A percentile compares a stretch with the other conserved stretches of the same genome.
These are phyloP conservation scores for Truncatella angustata DNA, from an alignment of 2,329 filamentous ascomycete species.

Conservation along the genomic window DNA sequence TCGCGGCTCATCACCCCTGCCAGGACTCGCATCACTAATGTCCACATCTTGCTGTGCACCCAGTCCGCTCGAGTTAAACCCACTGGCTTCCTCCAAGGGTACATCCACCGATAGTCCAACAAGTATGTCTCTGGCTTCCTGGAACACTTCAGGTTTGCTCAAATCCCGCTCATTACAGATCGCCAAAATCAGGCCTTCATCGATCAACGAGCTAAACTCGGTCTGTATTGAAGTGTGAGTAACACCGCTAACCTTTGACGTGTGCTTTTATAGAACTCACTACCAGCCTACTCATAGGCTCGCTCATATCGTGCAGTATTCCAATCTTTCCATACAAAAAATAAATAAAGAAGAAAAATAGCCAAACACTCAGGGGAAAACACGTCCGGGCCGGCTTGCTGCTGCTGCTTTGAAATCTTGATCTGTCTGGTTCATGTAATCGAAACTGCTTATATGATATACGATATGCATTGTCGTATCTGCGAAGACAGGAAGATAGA, in stretches of 20 bases:
- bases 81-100: constrained; percentile 64
- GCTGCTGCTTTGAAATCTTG: too few relatives aligned
- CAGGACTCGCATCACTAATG: constrained; percentile 14
- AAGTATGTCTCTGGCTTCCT: constrained; percentile 57
- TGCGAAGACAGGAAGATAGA: too few relatives aligned
- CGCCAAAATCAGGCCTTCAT: constrained; percentile 73
- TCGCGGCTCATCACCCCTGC: constrained; percentile 11
- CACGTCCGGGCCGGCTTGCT: too few relatives aligned
- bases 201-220: constrained; percentile 71
- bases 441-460: too few relatives aligned
- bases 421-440: too few relatives aligned
- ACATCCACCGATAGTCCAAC: constrained; percentile 65
- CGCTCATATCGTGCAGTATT: constrained; percentile 1
- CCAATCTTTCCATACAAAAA: too few relatives aligned
- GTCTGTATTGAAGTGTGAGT: constrained; percentile 42
- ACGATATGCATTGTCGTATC: too few relatives aligned
- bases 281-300: not conserved
- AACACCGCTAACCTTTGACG: too few relatives aligned
- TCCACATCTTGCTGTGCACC: constrained; percentile 40
- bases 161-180: constrained; percentile 75
- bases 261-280: too few relatives aligned
- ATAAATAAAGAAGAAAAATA: too few relatives aligned
- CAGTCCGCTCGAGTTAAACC: constrained; percentile 76
- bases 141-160: constrained; percentile 45
- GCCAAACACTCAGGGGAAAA: too few relatives aligned